Evolutionary conservation across 2,329 filamentous ascomycete genomes (phyloP), one percentile per base, ranked within the genome.

Genomic region (Fusarium sarcochroum): DNA sequence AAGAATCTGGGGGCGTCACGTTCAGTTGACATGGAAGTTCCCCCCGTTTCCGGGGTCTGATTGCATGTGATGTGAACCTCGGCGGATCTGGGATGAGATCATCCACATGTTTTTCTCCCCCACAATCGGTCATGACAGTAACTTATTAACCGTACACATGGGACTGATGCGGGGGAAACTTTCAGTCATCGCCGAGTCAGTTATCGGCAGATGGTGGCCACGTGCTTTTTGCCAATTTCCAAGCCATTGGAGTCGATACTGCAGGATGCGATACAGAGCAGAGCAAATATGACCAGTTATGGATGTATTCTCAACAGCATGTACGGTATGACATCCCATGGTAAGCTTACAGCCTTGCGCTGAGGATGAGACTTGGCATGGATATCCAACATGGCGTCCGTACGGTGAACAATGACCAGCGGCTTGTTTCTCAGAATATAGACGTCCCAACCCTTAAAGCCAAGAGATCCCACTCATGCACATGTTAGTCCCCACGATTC

Each of bases 41-140:
- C 27, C 27, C 23, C 23, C 23, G 23, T 23, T 41, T 41, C 21
- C 38, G 44, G 41, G 49, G 46, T 50, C 54, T 54, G 53, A 55
- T 64, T 64, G 46, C 63, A 66, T 66, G 63, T 65, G 62, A 65
- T 59, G 64, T 32, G 63, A 67, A 52, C 57, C 63, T 66, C 62
- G 62, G 62, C 54, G 63, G 51, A 64, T 58, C 56, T 50, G 45
- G 40, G 35, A 51, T 62, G 63, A 66, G 49, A 66, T 66, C 63
- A 66, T 66, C 51, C 53, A 66, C 63, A 66, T 64, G 63, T 53
- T 60, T 60, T 34, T 35, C 40, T 60, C 61, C 63, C 61, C 63
- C 63, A 60, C 63, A 66, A 60, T 54, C 41, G 47, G 44, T 20
- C 30, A 38, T 27, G 27, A 27, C n/a, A 63, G 56, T 38, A 56